Base-by-base conservation (phyloP, 352 stramenopile genomes). In the Phytophthora multivora region DNA sequence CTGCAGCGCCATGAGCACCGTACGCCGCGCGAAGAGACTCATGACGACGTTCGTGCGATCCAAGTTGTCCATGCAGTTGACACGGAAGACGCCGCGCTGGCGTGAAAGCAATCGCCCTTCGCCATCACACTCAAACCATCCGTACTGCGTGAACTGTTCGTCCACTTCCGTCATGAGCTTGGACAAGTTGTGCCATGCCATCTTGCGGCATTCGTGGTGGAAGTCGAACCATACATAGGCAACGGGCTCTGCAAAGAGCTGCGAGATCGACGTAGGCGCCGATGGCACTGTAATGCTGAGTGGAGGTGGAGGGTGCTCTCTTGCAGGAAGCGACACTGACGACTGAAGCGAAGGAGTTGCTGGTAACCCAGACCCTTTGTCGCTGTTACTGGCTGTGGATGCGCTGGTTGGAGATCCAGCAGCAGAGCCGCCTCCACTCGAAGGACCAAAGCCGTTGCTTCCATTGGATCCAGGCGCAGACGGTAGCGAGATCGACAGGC, bases 1-100 rank as follows among this genome's bases (percentile, higher is more conserved):
- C 54, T 98, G 89, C 21, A 88, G 62, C 16, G 96, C 83, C 49
- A 98, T 71, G 15, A 95, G 62, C 23, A 75, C 46, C 31, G 62
- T 86, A 28, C 88, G 83, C n/a, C 93, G 79, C 16, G 83, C 94
- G 59, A 98, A 97, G 36, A 98, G 83, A 39, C 69, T 71, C 54
- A 88, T 80, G 30, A 89, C 79, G 40, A 90, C 80, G 51, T 88
- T 91, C 6, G 80, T 99, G 30, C 97, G 85, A 75, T 99, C 97
- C 21, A 99, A 77, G 68, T 97, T 98, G 83, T 99, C 97, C 91
- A 99, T 98, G 80, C 97, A 99, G 78, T 99, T 99, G 9, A 96
- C 98, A 45, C 97, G 88, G 30, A 99, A 84, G 39, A 99, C 88
- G 8, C 91, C 93, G 16, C 79, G 86, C 73, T 99, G 97, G 21